These are phyloP conservation scores for Potentilla sterilis DNA, from an alignment of 306 rosid species.

Conservation along the genomic window DNA sequence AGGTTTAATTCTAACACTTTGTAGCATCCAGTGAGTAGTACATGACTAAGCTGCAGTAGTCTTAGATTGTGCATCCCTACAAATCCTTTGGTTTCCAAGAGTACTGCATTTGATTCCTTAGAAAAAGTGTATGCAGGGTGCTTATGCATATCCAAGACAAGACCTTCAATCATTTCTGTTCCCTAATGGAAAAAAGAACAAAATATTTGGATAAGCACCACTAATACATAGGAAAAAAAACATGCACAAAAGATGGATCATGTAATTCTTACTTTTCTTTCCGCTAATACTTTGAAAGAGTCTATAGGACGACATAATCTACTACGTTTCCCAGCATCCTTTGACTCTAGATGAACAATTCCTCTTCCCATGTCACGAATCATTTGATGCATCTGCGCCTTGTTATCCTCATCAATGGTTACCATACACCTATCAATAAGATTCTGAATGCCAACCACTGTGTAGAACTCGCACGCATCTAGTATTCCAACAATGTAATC, in stretches of 20 bases:
- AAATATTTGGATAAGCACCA: neutral
- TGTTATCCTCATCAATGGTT: neutral
- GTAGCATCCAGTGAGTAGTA: neutral
- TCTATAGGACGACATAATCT: neutral
- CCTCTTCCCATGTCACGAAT: constrained; percentile 3
- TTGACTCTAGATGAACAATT: neutral
- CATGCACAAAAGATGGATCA: neutral
- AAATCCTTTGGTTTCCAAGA: neutral
- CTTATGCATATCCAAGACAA: neutral
- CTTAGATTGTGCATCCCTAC: neutral
- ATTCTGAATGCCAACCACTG: neutral
- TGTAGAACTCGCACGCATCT: neutral
- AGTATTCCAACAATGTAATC: neutral
- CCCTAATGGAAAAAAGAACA: neutral
- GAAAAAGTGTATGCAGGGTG: neutral
- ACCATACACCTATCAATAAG: neutral
- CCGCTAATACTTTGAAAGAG: neutral
- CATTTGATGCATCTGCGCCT: neutral
- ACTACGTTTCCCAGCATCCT: neutral
- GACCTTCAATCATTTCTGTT: neutral
- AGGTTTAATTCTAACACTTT: too few relatives aligned
- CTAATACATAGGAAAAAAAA: too few relatives aligned
- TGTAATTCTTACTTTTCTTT: neutral
- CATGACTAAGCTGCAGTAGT: constrained; percentile 9
- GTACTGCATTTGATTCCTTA: neutral